Evolutionary conservation across 768 basidiomycete genomes (phyloP), one percentile per base, ranked within the genome.

Genomic region (Mrakia blollopis): DNA sequence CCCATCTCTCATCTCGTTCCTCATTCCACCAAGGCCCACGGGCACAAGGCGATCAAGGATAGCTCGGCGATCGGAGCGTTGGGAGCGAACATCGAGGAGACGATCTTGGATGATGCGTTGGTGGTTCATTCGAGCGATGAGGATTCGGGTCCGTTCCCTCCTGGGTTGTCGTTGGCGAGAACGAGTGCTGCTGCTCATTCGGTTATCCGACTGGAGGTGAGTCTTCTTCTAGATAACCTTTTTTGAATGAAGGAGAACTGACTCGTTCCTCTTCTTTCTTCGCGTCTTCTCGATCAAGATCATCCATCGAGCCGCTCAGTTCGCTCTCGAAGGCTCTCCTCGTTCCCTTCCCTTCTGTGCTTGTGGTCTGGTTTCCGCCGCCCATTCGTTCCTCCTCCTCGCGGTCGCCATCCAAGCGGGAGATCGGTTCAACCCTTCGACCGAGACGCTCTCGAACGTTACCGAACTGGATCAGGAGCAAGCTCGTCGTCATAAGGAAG

Each of bases 191-290:
- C 76, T 35, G 76, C 76, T 14, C 76, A 77, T 44, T 77, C 76
- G 25, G 50, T 77, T 50, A 72, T 77, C 35, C 71, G 76, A 73
- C 63, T 77, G 6, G 76, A 77, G 75, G 65, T 70, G 30, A 39
- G 74, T 69, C 30, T 14, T 9, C 52, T 4, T 18, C 37, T 2
- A 3, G 6, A 1, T 18, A 9, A 6, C 18, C n/a, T 16, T 21
- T 32, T 21, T 16, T 57, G 28, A 28, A 25, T 8, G 28, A 69
- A 18, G 10, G 41, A 37, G 28, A 23, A 23, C 72, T 73, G 37
- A 60, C 57, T n/a, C 23, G 2, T 73, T 6, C 3, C 52, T 18
- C 32, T 3, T 41, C 25, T 5, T 60, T 18, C 3, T 25, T 39
- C 18, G n/a, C 25, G 44, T 57, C 52, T n/a, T 30, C n/a, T n/a